Percentiles rank a stretch among this genome's conserved stretches.
Conservation (phyloP, 305 asterid genomes). For the Plantago coronopus region DNA sequence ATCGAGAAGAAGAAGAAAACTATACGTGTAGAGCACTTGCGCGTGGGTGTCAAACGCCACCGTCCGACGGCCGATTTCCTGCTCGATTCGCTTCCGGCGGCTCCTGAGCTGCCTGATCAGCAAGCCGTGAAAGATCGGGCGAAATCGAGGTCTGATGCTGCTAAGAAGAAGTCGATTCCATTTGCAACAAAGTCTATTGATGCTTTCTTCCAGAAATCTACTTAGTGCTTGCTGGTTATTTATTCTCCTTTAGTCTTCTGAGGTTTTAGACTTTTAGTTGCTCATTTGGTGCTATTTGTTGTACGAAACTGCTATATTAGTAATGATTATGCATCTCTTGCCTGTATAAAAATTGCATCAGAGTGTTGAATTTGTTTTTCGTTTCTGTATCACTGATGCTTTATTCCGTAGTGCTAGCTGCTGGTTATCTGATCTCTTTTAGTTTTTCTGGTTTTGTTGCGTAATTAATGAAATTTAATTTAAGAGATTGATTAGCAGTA, state of each 20-base stretch:
- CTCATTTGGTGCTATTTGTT: background rate
- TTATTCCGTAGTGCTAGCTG: too few relatives aligned
- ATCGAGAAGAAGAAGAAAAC: constrained; percentile 72
- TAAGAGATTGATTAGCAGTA: too few relatives aligned
- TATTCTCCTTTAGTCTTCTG: background rate
- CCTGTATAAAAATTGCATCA: too few relatives aligned
- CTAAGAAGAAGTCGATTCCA: constrained; percentile 41
- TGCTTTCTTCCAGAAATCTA: constrained; percentile 60
- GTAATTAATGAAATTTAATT: too few relatives aligned
- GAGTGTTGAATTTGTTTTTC: too few relatives aligned
- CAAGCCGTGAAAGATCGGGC: constrained; percentile 32
- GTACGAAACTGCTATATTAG: too few relatives aligned
- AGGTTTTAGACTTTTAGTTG: background rate
- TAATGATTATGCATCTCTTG: too few relatives aligned
- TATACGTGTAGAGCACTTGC: constrained; percentile 51
- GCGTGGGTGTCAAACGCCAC: constrained; percentile 66
- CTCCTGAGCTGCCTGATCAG: constrained; percentile 41
- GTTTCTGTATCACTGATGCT: too few relatives aligned
- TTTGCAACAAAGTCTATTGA: constrained; percentile 65
- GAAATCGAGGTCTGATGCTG: constrained; percentile 26
- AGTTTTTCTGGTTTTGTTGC: too few relatives aligned
- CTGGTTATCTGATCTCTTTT: too few relatives aligned
- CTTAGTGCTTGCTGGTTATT: constrained; percentile 24
- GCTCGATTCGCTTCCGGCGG: constrained; percentile 69
- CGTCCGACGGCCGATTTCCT: constrained; percentile 80